Base-by-base conservation (phyloP, 257 asterid species). In the Craterostigma plantagineum region DNA sequence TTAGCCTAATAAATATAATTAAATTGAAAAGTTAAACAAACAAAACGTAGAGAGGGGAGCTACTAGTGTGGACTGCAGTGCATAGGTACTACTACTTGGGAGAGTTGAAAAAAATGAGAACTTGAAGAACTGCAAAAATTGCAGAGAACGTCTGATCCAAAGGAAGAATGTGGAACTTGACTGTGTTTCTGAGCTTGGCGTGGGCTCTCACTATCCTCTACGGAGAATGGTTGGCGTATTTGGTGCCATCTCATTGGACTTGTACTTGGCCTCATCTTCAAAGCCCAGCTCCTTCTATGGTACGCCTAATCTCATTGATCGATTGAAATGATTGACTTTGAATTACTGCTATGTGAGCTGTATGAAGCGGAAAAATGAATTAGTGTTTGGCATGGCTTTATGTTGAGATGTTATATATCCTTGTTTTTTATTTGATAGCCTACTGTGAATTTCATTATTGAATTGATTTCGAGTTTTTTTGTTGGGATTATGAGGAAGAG, bases 251-350 rank as follows among this genome's bases (percentile, higher is more conserved):
- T 23, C 45, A 57, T 3, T 69, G 64, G 80, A 48, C 76, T 7
- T 87, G 98, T 63, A 73, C 93, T 51, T 87, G 95, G 98, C 93
- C 98, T 49, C 92, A 67, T 50, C 72, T 64, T 45, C 73, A 52
- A 42, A 64, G 49, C 48, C 47, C 51, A 4, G 48, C 75, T 12
- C 52, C 59, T 18, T 59, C 67, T 30, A 45, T 35, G 75, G 84
- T 77, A 65, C 56, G 18, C 5, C n/a, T 47, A 59, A 56, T 11
- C 43, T 35, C 11, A 42, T 13, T n/a, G 38, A 45, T 16, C 23
- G 15, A 15, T 34, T 45, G 33, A 33, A 38, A 30, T 60, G 12
- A 18, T 27, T 8, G n/a, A 35, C 18, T 18, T 36, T 11, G 35
- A 14, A 11, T 8, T 7, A n/a, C 1, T 39, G 10, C n/a, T 16